Evolutionary conservation across 2,329 filamentous ascomycete species (phyloP).

Genomic region (Amesomyces nigricolor): DNA sequence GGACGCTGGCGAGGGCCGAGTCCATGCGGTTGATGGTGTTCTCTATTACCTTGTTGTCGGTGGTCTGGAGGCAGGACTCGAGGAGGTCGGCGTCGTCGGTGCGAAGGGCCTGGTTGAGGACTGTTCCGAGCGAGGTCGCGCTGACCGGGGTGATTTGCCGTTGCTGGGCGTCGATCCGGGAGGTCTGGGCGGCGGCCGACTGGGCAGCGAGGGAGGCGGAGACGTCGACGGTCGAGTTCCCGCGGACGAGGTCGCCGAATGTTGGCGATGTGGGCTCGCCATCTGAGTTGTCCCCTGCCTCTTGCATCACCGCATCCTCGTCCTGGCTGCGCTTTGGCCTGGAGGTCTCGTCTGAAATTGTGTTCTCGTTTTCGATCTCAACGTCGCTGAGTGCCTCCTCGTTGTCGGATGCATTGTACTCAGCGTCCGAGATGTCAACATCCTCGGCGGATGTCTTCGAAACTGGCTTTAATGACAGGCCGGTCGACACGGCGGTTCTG

Average conservation of each 20-base stretch:
- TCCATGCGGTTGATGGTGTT: constrained; percentile 88
- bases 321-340: constrained; percentile 25
- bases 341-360: constrained; percentile 17
- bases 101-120: constrained; percentile 87
- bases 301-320: constrained; percentile 24
- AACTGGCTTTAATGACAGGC: constrained; percentile 32
- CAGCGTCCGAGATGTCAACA: constrained; percentile 55
- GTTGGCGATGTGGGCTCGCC: constrained; percentile 55
- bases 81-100: constrained; percentile 87
- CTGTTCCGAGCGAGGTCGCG: constrained; percentile 78
- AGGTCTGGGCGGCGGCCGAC: constrained; percentile 30
- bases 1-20: constrained; percentile 69
- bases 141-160: constrained; percentile 53
- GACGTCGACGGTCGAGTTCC: constrained; percentile 67
- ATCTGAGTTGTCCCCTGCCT: constrained; percentile 34
- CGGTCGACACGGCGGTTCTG: constrained; percentile 47
- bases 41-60: constrained; percentile 70
- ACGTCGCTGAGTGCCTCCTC: constrained; percentile 33
- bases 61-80: constrained; percentile 83
- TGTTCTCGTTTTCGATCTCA: background rate
- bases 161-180: constrained; percentile 34
- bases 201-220: constrained; percentile 49
- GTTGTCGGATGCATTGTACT: constrained; percentile 41
- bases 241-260: constrained; percentile 80
- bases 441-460: constrained; percentile 32